Base-by-base conservation (phyloP, 441 rosid species). In the Adansonia grandidieri region DNA sequence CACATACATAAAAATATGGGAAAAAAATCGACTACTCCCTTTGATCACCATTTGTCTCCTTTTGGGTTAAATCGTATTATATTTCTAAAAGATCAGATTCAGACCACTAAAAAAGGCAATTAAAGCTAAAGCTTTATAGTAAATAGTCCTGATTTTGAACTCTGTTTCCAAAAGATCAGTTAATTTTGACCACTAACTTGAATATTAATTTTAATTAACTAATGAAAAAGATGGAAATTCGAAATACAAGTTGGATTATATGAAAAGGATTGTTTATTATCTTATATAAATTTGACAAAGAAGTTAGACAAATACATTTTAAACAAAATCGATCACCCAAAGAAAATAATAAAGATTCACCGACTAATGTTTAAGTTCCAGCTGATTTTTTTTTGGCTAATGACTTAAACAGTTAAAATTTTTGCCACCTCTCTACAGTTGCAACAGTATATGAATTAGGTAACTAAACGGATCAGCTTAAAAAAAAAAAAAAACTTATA, bases 111-210 rank as follows among this genome's bases (percentile, higher is more conserved):
- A 40, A 37, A 37, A 32, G 1, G 48, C 44, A 32, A 62, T 6
- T 62, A 14, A 62, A 62, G 8, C 1, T 62, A 28, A 32, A 64
- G 5, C 22, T 48, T 45, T 13, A 28, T 62, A 13, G 17, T 68
- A 28, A n/a, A 51, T 28, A 28, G 3, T 28, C 22, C 53, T 53
- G 13, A 9, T 28, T 13, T 71, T 53, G 13, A 9, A 17, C 48
- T 71, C 75, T 71, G 63, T 32, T 53, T 71, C 32, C 5, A 45
- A 32, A 24, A 32, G 7, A 62, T 62, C 32, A 44, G 47, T 58
- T 20, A 13, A 13, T 22, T 24, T 70, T 50, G 53, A 67, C 1
- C 3, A 17, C n/a, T 3, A 42, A 1, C 42, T 66, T 66, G 51
- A 44, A 22, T 48, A 22, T 24, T 10, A 50, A 13, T 62, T 62